Conservation (phyloP, 2,329 filamentous ascomycete genomes). For the Hypoxylon sp. region DNA sequence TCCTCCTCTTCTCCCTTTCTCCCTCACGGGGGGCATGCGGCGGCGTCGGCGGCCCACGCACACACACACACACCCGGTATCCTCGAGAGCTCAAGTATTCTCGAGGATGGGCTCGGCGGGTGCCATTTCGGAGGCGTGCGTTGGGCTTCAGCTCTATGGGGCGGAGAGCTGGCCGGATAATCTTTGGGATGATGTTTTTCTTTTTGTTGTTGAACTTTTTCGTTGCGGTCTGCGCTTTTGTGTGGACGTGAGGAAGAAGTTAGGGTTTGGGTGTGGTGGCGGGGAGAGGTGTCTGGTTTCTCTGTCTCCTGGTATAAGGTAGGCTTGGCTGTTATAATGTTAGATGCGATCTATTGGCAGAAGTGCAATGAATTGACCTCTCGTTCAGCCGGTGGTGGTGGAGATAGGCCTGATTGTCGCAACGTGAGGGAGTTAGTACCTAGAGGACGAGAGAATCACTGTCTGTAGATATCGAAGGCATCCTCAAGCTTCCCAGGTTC, state of each 20-base stretch:
- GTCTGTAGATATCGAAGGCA: neutral
- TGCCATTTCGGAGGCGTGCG: slow-evolving; percentile 1
- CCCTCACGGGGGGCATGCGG: neutral
- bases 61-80: neutral
- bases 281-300: neutral
- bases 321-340: too few relatives aligned
- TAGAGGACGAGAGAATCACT: neutral
- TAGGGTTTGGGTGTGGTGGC: neutral
- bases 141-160: slow-evolving; percentile 1
- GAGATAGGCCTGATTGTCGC: neutral
- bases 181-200: slow-evolving; percentile 2
- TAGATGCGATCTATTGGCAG: too few relatives aligned
- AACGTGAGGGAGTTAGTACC: neutral
- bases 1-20: slow-evolving; percentile 1
- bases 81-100: slow-evolving; percentile 3
- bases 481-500: neutral
- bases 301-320: neutral
- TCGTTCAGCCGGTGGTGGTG: too few relatives aligned
- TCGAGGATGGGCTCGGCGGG: slow-evolving; percentile 1
- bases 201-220: neutral
- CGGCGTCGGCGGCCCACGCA: too few relatives aligned
- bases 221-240: slow-evolving; percentile 7
- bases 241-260: slow-evolving; percentile 8
- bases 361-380: too few relatives aligned
- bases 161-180: neutral